Evolutionary conservation across 805 yeast species (phyloP).

Genomic region (Clavispora fructus): DNA sequence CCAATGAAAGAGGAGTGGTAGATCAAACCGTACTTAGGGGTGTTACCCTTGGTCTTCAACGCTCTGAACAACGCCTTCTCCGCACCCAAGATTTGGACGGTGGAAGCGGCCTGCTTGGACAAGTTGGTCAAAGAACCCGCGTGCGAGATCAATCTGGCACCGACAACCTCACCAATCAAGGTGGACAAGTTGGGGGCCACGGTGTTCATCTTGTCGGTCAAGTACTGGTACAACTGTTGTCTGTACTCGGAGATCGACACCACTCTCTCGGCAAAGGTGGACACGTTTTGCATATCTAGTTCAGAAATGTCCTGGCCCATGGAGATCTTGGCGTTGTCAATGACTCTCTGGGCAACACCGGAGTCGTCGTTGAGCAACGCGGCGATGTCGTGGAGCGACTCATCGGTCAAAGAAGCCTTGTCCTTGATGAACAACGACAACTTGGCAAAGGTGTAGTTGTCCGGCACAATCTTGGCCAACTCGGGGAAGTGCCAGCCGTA

Average conservation of each 20-base stretch:
- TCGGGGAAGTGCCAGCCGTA: constrained; percentile 99
- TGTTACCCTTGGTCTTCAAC: constrained; percentile 95
- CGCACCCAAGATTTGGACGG: constrained; percentile 97
- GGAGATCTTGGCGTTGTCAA: constrained; percentile 92
- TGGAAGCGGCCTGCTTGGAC: constrained; percentile 98
- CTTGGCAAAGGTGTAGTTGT: constrained; percentile 81
- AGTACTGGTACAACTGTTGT: constrained; percentile 72
- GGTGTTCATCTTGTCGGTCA: constrained; percentile 92
- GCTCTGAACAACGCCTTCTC: constrained; percentile 99
- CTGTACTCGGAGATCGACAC: constrained; percentile 91
- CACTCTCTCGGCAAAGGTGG: constrained; percentile 89
- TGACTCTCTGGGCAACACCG: constrained; percentile 79
- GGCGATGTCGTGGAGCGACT: constrained; percentile 90
- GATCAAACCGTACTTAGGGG: constrained; percentile 95
- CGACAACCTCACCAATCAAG: constrained; percentile 94
- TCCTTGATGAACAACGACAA: constrained; percentile 79
- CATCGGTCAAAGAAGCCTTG: constrained; percentile 83
- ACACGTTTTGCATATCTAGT: constrained; percentile 87
- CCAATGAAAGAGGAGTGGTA: constrained; percentile 97
- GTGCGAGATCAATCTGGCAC: constrained; percentile 97
- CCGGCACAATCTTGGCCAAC: constrained; percentile 85
- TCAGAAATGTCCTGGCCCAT: constrained; percentile 99
- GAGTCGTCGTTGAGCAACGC: constrained; percentile 89
- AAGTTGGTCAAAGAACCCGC: constrained; percentile 91
- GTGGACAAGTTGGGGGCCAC: constrained; percentile 84